Evolutionary conservation across 495 filamentous ascomycete genomes (phyloP).

Genomic region (Xylaria scruposa): DNA sequence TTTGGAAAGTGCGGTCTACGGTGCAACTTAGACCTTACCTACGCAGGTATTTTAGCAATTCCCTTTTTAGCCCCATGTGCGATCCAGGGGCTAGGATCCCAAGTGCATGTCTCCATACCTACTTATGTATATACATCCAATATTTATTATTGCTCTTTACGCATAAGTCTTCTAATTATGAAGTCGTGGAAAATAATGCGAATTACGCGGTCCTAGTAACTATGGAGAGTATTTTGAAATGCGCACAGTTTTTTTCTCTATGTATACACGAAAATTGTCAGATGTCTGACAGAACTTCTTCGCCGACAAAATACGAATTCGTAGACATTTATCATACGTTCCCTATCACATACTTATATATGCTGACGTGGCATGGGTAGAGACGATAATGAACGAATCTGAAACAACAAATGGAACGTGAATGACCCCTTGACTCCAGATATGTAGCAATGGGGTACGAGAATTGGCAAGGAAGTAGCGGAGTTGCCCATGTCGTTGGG

Average conservation of each 20-base stretch:
- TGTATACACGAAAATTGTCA: not conserved
- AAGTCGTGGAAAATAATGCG: not conserved
- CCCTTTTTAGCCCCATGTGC: conserved; percentile 5
- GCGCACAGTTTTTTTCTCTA: not conserved
- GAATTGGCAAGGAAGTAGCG: not conserved
- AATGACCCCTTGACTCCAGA: conserved; percentile 32
- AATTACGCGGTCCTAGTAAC: not conserved
- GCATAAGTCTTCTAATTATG: too few relatives aligned
- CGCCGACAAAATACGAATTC: not conserved
- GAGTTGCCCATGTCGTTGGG: not conserved
- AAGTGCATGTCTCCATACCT: too few relatives aligned
- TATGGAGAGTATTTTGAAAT: not conserved
- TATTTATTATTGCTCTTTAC: too few relatives aligned
- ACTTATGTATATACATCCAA: too few relatives aligned
- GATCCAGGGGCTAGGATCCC: conserved; percentile 15
- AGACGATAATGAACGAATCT: conserved; percentile 29
- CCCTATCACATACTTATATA: conserved; percentile 25
- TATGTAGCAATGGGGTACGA: conserved; percentile 24
- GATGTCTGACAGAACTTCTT: not conserved
- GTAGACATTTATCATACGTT: conserved; percentile 17
- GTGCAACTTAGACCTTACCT: not conserved
- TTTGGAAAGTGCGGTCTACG: not conserved
- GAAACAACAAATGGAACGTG: conserved; percentile 42
- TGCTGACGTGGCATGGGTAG: conserved; percentile 28
- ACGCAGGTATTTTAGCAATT: not conserved